Conservation (phyloP, 1,284 basidiomycete genomes). For the Fomitopsis palustris region DNA sequence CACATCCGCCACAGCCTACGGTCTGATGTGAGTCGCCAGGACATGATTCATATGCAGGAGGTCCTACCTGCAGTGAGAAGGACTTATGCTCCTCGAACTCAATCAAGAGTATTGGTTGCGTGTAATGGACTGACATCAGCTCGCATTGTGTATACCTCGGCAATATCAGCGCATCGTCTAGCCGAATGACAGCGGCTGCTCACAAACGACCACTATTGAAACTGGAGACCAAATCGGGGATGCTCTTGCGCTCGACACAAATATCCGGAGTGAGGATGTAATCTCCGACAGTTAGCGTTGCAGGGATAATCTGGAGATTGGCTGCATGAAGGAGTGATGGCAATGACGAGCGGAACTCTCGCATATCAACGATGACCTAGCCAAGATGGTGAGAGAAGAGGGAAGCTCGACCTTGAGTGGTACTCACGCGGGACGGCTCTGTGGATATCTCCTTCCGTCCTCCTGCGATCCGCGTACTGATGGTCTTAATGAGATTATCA, state of each 20-base stretch:
- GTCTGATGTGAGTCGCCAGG: not conserved
- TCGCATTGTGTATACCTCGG: constrained; percentile 96
- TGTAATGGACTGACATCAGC: constrained; percentile 94
- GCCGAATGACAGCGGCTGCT: constrained; percentile 31
- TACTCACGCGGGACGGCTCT: constrained; percentile 67
- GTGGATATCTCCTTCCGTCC: constrained; percentile 69
- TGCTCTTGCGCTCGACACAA: constrained; percentile 93
- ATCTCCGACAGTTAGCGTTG: constrained; percentile 92
- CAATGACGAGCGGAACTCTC: constrained; percentile 92
- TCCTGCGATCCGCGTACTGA: constrained; percentile 86
- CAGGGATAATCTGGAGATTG: constrained; percentile 80
- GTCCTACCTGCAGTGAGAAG: constrained; percentile 81
- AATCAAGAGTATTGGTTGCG: constrained; percentile 91
- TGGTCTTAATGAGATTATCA: constrained; percentile 77
- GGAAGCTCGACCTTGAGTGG: not conserved
- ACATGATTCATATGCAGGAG: not conserved
- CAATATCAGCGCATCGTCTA: not conserved
- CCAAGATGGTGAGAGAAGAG: not conserved
- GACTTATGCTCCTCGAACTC: constrained; percentile 98
- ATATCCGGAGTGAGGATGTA: constrained; percentile 96
- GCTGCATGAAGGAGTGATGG: constrained; percentile 90
- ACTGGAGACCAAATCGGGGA: constrained; percentile 88
- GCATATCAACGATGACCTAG: constrained; percentile 95
- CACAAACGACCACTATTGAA: constrained; percentile 93
- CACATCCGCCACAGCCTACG: constrained; percentile 54